phyloP scores from a whole-genome alignment of 2,329 filamentous ascomycete genomes.

The Colletotrichum gigasporum region DNA sequence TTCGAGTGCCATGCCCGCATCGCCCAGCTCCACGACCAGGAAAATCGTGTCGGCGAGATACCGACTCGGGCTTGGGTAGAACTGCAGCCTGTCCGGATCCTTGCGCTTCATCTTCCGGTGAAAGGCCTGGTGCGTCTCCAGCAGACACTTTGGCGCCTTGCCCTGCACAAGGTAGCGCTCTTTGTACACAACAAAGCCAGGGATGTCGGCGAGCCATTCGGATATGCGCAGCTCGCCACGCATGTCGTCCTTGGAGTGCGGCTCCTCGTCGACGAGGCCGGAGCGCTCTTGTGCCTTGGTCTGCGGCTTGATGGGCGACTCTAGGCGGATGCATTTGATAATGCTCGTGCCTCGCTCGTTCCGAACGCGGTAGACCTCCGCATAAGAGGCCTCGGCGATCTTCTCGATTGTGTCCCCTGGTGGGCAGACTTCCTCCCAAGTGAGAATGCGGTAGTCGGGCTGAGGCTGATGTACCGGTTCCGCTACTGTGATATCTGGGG shows the following conservation, averaged over 20 bases:
- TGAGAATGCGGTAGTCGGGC: constrained; percentile 51
- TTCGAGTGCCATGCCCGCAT: constrained; percentile 69
- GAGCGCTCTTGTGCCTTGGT: constrained; percentile 65
- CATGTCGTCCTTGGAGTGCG: constrained; percentile 63
- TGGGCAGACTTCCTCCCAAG: constrained; percentile 68
- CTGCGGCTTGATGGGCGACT: constrained; percentile 66
- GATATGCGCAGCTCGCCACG: constrained; percentile 70
- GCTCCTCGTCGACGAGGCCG: constrained; percentile 67
- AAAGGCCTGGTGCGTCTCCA: constrained; percentile 69
- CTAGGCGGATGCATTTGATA: constrained; percentile 70
- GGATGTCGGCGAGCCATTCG: constrained; percentile 70
- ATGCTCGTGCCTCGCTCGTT: constrained; percentile 70
- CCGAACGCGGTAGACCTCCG: constrained; percentile 71
- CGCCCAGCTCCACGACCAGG: constrained; percentile 70
- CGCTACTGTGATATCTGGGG: neutral
- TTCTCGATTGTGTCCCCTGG: constrained; percentile 64
- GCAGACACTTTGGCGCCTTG: constrained; percentile 59
- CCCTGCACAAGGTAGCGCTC: constrained; percentile 69
- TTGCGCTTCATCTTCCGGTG: constrained; percentile 63
- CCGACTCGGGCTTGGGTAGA: constrained; percentile 69
- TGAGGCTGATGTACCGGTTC: constrained; percentile 22
- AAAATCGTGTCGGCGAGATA: constrained; percentile 68
- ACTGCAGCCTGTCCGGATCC: constrained; percentile 66
- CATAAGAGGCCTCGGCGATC: constrained; percentile 74
- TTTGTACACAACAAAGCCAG: constrained; percentile 73